These are phyloP conservation scores for Tetraselmis striata DNA, from an alignment of 139 green algal genomes.

Conservation along the genomic window DNA sequence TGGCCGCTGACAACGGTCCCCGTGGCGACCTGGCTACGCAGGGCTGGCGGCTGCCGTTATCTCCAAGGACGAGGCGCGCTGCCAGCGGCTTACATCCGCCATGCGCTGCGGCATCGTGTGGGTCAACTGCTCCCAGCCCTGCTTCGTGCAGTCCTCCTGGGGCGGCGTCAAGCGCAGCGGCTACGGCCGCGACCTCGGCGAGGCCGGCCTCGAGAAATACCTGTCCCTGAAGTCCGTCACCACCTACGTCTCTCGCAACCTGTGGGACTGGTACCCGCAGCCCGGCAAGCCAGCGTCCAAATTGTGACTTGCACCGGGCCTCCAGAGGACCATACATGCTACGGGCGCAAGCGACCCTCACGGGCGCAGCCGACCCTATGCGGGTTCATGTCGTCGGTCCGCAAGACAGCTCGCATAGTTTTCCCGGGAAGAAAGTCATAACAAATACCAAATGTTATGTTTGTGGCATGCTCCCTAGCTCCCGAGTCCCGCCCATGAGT, in stretches of 20 bases:
- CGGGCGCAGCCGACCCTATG: too few species aligned
- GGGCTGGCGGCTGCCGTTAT: slow-evolving; percentile 73
- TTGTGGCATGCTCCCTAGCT: too few species aligned
- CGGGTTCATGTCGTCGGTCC: too few species aligned
- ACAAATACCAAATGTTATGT: too few species aligned
- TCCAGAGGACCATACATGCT: too few species aligned
- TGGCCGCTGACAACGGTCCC: too few species aligned
- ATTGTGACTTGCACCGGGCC: too few species aligned
- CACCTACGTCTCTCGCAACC: slow-evolving; percentile 48
- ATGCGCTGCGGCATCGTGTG: slow-evolving; percentile 77
- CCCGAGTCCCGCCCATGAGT: too few species aligned
- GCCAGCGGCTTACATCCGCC: slow-evolving; percentile 46
- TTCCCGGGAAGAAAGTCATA: too few species aligned
- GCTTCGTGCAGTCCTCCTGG: slow-evolving; percentile 53
- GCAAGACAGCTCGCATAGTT: too few species aligned
- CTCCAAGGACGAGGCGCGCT: slow-evolving; percentile 45
- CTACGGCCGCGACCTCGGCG: slow-evolving; percentile 73
- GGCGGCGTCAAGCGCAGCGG: slow-evolving; percentile 36
- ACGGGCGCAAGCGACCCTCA: too few species aligned
- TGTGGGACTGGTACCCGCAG: slow-evolving; percentile 70
- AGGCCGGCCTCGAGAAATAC: slow-evolving; percentile 71
- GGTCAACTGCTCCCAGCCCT: slow-evolving; percentile 87
- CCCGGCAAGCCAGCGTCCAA: slow-evolving; percentile 20
- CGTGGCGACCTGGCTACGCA: too few species aligned
- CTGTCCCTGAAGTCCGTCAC: slow-evolving; percentile 67